Evolutionary conservation across 2,329 filamentous ascomycete species (phyloP), one percentile per base, ranked within the genome.

Genomic region (Elsinoe necatrix): DNA sequence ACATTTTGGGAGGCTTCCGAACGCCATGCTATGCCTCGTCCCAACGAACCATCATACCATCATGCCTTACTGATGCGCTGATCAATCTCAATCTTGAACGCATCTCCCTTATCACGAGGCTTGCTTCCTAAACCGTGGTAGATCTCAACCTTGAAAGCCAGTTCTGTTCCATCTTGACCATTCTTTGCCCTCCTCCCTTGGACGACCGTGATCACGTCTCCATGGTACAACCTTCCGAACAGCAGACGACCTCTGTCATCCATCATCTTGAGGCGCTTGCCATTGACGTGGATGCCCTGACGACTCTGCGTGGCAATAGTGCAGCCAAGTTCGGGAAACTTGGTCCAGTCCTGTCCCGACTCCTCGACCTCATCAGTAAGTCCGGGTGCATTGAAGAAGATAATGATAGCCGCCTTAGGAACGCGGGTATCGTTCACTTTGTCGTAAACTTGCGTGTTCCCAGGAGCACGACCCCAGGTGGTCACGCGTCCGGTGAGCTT

Each of bases 251-350:
- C 75, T 8, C 73, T 74, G 0, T 77, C 75, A 23, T 74, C 71
- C 2, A 78, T 76, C 57, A 80, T 76, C 59, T 78, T 78, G 21
- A 96, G 72, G 39, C 77, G 75, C n/a, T 81, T 77, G 25, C 81
- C 83, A 64, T 96, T 96, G 66, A 97, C 77, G 62, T 75, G 79
- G 60, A 96, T 88, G 18, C 89, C 88, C 25, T 77, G 76, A 5
- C 83, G 85, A 3, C 88, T 86, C 63, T 90, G 89, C 2, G 89
- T 95, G 1, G 86, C 85, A 52, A 96, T 83, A 60, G 90, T 86
- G 3, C 81, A 78, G 63, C 84, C 84, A 1, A 84, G 74, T 11
- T 81, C 78, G 1, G 71, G 69, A 1, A 81, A 64, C 14, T 70
- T 71, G 8, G 73, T 76, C 74, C 77, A 83, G 57, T 79, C 76